phyloP scores from a whole-genome alignment of 805 yeast genomes.

The Schizosaccharomyces japonicus region DNA sequence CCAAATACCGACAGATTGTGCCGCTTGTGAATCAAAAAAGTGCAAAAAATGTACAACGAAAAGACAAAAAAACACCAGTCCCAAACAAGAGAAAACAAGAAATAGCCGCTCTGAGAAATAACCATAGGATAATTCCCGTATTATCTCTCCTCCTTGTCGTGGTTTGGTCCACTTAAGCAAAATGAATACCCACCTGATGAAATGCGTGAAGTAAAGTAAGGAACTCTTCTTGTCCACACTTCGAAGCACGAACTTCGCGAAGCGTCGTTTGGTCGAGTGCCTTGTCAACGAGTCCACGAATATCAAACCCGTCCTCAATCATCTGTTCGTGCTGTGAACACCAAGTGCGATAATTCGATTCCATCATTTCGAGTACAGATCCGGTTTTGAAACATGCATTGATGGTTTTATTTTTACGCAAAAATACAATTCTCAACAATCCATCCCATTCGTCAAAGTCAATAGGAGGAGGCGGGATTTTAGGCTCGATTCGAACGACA shows the following conservation, averaged over 20 bases:
- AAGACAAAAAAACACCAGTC: background rate
- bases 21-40: too few species aligned
- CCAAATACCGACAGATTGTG: background rate
- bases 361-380: slow-evolving; percentile 58
- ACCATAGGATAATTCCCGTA: too few species aligned
- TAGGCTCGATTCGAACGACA: slow-evolving; percentile 81
- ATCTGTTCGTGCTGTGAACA: slow-evolving; percentile 28
- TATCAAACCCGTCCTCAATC: slow-evolving; percentile 17
- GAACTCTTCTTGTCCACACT: slow-evolving; percentile 88
- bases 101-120: background rate
- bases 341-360: slow-evolving; percentile 65
- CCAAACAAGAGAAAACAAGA: background rate
- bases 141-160: too few species aligned
- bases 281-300: slow-evolving; percentile 39
- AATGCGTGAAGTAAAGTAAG: slow-evolving; percentile 60
- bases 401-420: slow-evolving; percentile 71
- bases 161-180: slow-evolving; percentile 57
- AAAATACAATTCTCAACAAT: slow-evolving; percentile 67
- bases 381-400: slow-evolving; percentile 76
- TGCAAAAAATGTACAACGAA: too few species aligned
- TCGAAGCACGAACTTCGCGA: slow-evolving; percentile 71
- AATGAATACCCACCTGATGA: slow-evolving; percentile 91
- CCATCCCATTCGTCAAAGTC: slow-evolving; percentile 97
- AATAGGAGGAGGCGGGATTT: slow-evolving; percentile 77
- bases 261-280: slow-evolving; percentile 63